Percentiles rank a stretch among this genome's conserved stretches.
Conservation (phyloP, 2,329 filamentous ascomycete genomes). For the Aschersonia sp. region DNA sequence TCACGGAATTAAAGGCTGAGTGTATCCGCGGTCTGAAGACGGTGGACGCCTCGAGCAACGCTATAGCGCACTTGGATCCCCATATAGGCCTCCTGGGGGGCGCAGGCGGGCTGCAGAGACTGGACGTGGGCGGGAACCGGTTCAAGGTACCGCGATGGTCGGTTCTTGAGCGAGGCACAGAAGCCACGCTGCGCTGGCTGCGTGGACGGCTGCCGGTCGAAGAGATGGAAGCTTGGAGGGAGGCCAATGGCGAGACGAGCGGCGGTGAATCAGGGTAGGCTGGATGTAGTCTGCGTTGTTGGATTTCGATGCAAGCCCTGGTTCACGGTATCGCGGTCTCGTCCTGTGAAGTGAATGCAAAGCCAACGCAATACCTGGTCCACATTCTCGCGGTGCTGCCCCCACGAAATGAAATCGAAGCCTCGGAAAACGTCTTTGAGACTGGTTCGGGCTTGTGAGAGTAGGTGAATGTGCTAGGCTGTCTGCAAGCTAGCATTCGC, state of each 20-base stretch:
- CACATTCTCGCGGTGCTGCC: too few species aligned
- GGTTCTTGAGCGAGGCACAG: constrained; percentile 74
- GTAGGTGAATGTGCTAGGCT: too few species aligned
- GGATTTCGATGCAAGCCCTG: too few species aligned
- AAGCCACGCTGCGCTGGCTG: constrained; percentile 69
- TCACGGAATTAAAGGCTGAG: constrained; percentile 59
- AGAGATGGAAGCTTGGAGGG: constrained; percentile 42
- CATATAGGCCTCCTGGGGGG: constrained; percentile 65
- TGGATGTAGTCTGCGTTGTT: too few species aligned
- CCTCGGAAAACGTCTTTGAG: too few species aligned
- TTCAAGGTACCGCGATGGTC: constrained; percentile 80
- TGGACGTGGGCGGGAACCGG: constrained; percentile 72
- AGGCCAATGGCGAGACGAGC: constrained; percentile 24
- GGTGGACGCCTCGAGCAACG: constrained; percentile 73
- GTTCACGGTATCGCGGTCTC: too few species aligned
- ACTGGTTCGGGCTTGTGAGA: too few species aligned
- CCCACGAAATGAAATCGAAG: too few species aligned
- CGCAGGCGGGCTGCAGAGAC: constrained; percentile 39
- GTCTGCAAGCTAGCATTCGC: too few species aligned
- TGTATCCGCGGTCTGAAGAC: constrained; percentile 59
- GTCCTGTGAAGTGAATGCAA: too few species aligned
- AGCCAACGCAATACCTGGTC: too few species aligned
- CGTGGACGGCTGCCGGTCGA: constrained; percentile 56
- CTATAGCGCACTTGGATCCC: constrained; percentile 68
- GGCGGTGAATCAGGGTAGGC: constrained; percentile 6